Percentiles rank a stretch among this genome's conserved stretches.
These are phyloP conservation scores for Fusarium nelsonii DNA, from an alignment of 2,329 filamentous ascomycete genomes.

Conservation along the genomic window DNA sequence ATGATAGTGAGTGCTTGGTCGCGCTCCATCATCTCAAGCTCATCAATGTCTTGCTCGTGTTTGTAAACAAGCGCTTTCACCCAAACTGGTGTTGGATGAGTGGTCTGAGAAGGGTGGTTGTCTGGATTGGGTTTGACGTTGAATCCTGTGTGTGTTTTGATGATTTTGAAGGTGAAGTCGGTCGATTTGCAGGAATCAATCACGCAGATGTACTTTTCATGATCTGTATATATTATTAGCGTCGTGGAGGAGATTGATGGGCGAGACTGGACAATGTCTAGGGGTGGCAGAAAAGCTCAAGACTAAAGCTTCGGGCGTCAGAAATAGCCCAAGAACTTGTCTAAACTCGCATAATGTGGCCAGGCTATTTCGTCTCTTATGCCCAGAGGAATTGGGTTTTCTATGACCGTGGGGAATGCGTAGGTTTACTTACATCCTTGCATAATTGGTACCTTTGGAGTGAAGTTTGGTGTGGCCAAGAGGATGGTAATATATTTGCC, in stretches of 20 bases:
- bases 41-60: slow-evolving; percentile 45
- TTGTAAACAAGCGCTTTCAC: slow-evolving; percentile 42
- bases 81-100: slow-evolving; percentile 18
- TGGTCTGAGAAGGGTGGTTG: background rate
- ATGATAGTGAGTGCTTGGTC: slow-evolving; percentile 56
- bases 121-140: background rate
- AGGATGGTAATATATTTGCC: slow-evolving; percentile 38
- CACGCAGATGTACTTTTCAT: slow-evolving; percentile 36
- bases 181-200: slow-evolving; percentile 20
- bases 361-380: no score
- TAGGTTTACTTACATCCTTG: slow-evolving; percentile 21
- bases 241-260: background rate
- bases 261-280: background rate
- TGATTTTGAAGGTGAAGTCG: slow-evolving; percentile 30
- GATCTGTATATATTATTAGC: slow-evolving; percentile 25
- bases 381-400: no score
- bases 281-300: no score
- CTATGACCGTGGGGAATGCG: background rate
- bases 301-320: no score
- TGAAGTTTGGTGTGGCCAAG: background rate
- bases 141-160: slow-evolving; percentile 12
- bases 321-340: no score
- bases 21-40: slow-evolving; percentile 21
- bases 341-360: no score
- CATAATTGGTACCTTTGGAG: slow-evolving; percentile 8